Conservation (phyloP, 2,329 filamentous ascomycete species). For the Penicillium sp. region DNA sequence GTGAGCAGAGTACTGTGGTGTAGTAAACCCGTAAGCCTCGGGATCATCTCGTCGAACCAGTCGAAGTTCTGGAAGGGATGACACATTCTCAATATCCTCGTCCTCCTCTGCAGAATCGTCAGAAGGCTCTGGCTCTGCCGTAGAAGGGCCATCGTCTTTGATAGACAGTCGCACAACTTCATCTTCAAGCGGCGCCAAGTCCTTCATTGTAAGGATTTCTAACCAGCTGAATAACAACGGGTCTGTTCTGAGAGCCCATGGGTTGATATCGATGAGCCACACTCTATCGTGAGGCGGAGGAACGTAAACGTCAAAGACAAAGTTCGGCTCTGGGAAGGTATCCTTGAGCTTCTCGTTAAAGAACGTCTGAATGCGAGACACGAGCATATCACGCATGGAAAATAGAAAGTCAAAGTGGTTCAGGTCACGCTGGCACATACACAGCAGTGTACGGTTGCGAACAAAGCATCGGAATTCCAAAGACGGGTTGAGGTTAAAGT, state of each 20-base stretch:
- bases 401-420: conserved; percentile 86
- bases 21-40: conserved; percentile 79
- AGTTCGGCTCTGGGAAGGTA: conserved; percentile 78
- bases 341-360: conserved; percentile 70
- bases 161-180: conserved; percentile 35
- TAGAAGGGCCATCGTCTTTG: conserved; percentile 18
- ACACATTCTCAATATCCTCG: conserved; percentile 47
- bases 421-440: conserved; percentile 81
- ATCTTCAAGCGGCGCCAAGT: conserved; percentile 31
- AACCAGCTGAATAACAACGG: conserved; percentile 84
- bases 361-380: conserved; percentile 67
- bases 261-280: conserved; percentile 89
- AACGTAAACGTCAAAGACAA: conserved; percentile 89
- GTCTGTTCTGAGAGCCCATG: conserved; percentile 88
- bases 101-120: conserved; percentile 42
- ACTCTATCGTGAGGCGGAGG: conserved; percentile 70
- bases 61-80: conserved; percentile 70
- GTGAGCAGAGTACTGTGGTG: conserved; percentile 87
- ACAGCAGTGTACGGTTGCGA: conserved; percentile 72
- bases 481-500: conserved; percentile 81
- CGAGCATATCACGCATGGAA: conserved; percentile 61
- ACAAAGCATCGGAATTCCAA: conserved; percentile 97
- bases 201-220: conserved; percentile 70
- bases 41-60: conserved; percentile 81
- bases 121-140: conserved; percentile 6